Evolutionary conservation across 176 grass and related monocot genomes (phyloP), one percentile per base, ranked within the genome.

Genomic region (Panicum miliaceum): DNA sequence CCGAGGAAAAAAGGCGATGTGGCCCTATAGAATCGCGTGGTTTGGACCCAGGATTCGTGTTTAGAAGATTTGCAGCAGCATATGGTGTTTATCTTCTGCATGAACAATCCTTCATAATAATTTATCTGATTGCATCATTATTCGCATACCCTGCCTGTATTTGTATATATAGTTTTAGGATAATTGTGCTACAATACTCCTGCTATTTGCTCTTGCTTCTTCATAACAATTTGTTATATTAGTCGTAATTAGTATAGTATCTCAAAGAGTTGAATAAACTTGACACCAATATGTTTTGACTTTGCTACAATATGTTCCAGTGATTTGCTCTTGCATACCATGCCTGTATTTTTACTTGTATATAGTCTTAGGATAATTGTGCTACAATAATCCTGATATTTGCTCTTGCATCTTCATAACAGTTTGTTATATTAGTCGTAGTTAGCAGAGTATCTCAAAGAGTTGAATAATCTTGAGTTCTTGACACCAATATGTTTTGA

Each of bases 321-420:
- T 73, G 95, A 71, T 98, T 98, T 98, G 89, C 90, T 88, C 89
- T 27, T 80, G 32, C 40, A 38, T 36, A 23, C 20, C 2, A 5
- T 85, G 12, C 72, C 41, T 75, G 36, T 34, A 38, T 72, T 78
- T 71, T 85, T 81, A 43, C 41, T 85, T 22, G 12, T 56, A 42
- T 42, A 13, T 60, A 64, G 29, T 23, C 2, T 3, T 50, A 45
- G 74, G 45, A 64, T 29, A 82, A 40, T 32, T 77, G 43, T 50
- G 3, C 70, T 50, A 73, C 71, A 51, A n/a, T 57, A 54, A 11
- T 57, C 6, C 10, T 54, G 9, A 16, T 37, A 57, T 25, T 57
- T 75, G 2, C 50, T 75, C 29, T 75, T 37, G 18, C 52, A 52
- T 34, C 15, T 73, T 73, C 18, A 70, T 25, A 86, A 14, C 36